These are phyloP conservation scores for Jacaranda mimosifolia DNA, from an alignment of 257 asterid species.

Conservation along the genomic window DNA sequence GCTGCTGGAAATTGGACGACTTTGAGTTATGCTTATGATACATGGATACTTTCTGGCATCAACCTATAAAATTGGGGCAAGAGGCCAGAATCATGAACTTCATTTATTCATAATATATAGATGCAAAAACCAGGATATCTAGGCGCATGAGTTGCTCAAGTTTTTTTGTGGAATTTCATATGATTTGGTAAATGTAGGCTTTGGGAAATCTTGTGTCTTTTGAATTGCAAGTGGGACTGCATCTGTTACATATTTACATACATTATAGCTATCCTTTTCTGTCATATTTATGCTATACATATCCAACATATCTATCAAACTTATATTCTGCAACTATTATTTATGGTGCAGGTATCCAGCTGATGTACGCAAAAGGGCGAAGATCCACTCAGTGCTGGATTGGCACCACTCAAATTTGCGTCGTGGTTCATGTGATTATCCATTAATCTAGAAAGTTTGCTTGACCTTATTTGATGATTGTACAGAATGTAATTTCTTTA, in stretches of 20 bases:
- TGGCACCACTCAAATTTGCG: conserved; percentile 96
- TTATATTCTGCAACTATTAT: conserved; percentile 4
- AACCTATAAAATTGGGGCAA: too few species aligned
- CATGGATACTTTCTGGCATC: too few species aligned
- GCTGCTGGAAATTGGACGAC: neutral
- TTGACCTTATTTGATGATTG: neutral
- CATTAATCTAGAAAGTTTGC: neutral
- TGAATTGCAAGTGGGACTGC: neutral
- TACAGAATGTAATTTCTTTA: neutral
- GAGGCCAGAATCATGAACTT: neutral
- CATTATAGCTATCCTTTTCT: neutral
- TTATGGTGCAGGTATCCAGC: conserved; percentile 75
- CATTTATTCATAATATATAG: conserved; percentile 14
- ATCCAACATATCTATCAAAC: neutral
- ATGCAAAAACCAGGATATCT: neutral
- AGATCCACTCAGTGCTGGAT: conserved; percentile 78
- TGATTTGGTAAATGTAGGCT: neutral
- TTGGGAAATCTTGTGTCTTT: neutral
- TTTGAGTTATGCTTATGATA: neutral
- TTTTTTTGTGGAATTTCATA: neutral
- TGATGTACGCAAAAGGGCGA: conserved; percentile 72
- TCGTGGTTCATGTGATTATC: conserved; percentile 69
- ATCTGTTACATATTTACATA: neutral
- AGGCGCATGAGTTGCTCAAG: neutral
- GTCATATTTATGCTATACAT: neutral